Conservation (phyloP, 495 filamentous ascomycete genomes). For the Astrothelium subdiscretum region DNA sequence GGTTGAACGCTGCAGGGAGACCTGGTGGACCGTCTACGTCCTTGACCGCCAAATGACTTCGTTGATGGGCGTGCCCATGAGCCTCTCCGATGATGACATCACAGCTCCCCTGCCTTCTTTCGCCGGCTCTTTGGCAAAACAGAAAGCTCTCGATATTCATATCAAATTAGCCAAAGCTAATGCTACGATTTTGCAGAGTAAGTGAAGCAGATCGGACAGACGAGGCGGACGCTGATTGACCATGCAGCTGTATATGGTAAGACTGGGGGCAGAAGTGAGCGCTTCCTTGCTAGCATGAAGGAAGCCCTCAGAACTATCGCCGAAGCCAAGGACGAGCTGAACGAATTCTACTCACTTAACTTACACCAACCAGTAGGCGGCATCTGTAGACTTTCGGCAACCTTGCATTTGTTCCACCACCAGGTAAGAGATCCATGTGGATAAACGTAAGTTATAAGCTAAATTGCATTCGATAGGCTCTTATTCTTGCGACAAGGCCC, state of each 20-base stretch:
- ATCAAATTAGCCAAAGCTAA: constrained; percentile 34
- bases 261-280: constrained; percentile 32
- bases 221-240: neutral
- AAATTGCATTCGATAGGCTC: constrained; percentile 21
- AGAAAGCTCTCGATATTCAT: constrained; percentile 30
- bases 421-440: constrained; percentile 19
- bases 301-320: constrained; percentile 25
- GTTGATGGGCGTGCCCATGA: constrained; percentile 34
- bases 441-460: neutral
- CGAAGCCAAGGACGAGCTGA: constrained; percentile 28
- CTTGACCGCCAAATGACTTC: constrained; percentile 37
- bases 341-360: constrained; percentile 26
- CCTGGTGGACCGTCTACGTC: constrained; percentile 39
- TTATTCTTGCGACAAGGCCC: constrained; percentile 33
- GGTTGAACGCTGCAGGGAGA: constrained; percentile 31
- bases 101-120: constrained; percentile 29
- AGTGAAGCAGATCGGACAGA: constrained; percentile 1
- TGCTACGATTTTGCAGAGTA: constrained; percentile 33
- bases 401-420: constrained; percentile 36
- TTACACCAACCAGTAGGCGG: constrained; percentile 29
- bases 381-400: constrained; percentile 31
- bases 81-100: constrained; percentile 30
- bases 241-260: constrained; percentile 33
- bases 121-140: constrained; percentile 25
- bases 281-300: constrained; percentile 33